A percentile compares a stretch with the other conserved stretches of the same genome.
These are phyloP conservation scores for Rosa lucieae DNA, from an alignment of 306 rosid genomes.

Conservation along the genomic window DNA sequence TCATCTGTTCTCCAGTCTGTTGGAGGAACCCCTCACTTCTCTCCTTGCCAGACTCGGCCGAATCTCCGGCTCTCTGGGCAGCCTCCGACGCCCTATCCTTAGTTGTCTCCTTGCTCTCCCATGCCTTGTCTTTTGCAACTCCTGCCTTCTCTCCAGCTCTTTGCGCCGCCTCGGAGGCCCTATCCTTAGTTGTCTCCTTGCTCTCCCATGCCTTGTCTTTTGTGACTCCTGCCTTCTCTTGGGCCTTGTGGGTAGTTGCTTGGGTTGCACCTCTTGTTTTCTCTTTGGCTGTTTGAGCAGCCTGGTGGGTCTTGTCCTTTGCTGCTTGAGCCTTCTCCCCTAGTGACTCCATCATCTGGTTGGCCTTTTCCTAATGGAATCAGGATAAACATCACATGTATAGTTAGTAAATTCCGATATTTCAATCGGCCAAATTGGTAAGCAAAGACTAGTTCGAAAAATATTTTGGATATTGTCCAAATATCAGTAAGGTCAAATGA, in stretches of 20 bases:
- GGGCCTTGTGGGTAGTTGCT: not conserved
- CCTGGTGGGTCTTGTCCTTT: constrained; percentile 20
- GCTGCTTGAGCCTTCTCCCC: constrained; percentile 26
- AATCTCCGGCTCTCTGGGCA: constrained; percentile 21
- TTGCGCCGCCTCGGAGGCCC: not conserved
- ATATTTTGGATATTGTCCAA: too few relatives aligned
- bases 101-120: constrained; percentile 7
- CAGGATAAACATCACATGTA: not conserved
- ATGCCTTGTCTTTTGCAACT: not conserved
- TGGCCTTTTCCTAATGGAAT: constrained; percentile 19
- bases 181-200: constrained; percentile 12
- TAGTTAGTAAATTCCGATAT: not conserved
- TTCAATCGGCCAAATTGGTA: too few relatives aligned
- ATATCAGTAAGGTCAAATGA: too few relatives aligned
- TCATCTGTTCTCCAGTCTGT: not conserved
- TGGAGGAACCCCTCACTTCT: constrained; percentile 8
- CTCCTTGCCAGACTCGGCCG: constrained; percentile 14
- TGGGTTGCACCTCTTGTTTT: not conserved
- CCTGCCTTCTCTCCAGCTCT: constrained; percentile 20
- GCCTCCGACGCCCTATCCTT: constrained; percentile 6
- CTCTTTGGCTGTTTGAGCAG: constrained; percentile 30
- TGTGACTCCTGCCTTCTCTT: constrained; percentile 6
- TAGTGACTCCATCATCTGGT: not conserved
- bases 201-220: constrained; percentile 1
- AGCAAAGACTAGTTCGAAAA: too few relatives aligned